phyloP scores from a whole-genome alignment of 768 basidiomycete genomes.

The Serendipita sp. region DNA sequence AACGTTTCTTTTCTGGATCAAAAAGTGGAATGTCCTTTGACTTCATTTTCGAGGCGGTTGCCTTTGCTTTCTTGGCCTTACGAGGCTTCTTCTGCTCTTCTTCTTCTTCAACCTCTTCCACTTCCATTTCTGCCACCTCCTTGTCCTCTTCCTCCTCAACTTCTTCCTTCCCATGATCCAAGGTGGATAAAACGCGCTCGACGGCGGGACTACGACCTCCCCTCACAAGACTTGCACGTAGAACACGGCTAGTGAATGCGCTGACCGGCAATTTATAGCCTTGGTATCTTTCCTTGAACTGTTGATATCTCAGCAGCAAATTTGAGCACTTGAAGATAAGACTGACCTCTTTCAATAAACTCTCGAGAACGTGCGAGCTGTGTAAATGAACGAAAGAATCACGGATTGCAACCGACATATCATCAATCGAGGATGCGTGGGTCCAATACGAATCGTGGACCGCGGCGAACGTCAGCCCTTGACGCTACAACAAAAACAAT shows the following conservation, averaged over 20 bases:
- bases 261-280: slow-evolving; percentile 48
- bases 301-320: slow-evolving; percentile 4
- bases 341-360: slow-evolving; percentile 58
- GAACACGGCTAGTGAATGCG: background rate
- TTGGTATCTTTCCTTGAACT: slow-evolving; percentile 68
- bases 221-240: too few species aligned
- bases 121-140: slow-evolving; percentile 7
- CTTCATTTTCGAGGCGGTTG: background rate
- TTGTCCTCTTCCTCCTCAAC: slow-evolving; percentile 16
- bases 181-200: too few species aligned
- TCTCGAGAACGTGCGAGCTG: slow-evolving; percentile 64
- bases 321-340: background rate
- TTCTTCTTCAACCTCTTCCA: slow-evolving; percentile 8
- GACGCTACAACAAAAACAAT: slow-evolving; percentile 29
- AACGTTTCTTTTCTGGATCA: background rate
- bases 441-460: slow-evolving; percentile 99
- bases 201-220: too few species aligned
- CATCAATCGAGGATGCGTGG: slow-evolving; percentile 71
- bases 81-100: background rate
- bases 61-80: background rate
- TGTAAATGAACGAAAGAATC: slow-evolving; percentile 90
- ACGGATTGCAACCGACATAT: slow-evolving; percentile 79
- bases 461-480: slow-evolving; percentile 71
- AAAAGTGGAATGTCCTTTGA: background rate
- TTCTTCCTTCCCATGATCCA: slow-evolving; percentile 4